Base-by-base conservation (phyloP, 169 alveolate genomes). In the Cryptosporidium bovis region DNA sequence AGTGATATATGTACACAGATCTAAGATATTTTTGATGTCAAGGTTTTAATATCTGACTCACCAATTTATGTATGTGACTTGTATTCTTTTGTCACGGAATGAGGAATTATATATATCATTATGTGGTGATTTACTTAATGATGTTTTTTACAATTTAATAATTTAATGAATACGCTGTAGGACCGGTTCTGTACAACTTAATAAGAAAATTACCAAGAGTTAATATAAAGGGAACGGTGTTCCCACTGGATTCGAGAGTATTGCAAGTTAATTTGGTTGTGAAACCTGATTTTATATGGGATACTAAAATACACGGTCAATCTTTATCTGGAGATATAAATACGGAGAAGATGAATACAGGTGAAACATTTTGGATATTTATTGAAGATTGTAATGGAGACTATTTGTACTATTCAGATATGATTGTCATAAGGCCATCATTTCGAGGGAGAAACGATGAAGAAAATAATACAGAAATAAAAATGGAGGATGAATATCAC, bases 321-420 rank as follows among this genome's bases (percentile, higher is more conserved):
- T 62, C 87, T 0, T 48, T 62, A 53, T 34, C 69, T 5, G 87
- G 87, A 16, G 71, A 62, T 48, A 60, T 62, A 15, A 60, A 18
- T 36, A 77, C 71, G 0, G 87, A 77, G 15, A 60, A 36, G 1
- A 77, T 97, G 90, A 99, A 99, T 27, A 90, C 91, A 77, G 95
- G 97, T 24, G 99, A 98, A 84, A 92, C 97, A 44, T 98, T 98
- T 83, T 97, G 99, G 98, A 92, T 98, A 2, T 87, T 98, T 18
- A 99, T 99, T 1, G 98, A 97, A 91, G 99, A 99, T 87, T 96
- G 95, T 24, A 98, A 98, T 82, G 97, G 98, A 58, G 99, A 98
- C 83, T 95, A 93, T 50, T 96, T 99, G 58, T 77, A 77, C 40
- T 97, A 90, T 89, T 94, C 13, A 53, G 95, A 82, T 92, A 91